Evolutionary conservation across 192 early-diverging fungal species (phyloP).

Genomic region (Backusella westeae): DNA sequence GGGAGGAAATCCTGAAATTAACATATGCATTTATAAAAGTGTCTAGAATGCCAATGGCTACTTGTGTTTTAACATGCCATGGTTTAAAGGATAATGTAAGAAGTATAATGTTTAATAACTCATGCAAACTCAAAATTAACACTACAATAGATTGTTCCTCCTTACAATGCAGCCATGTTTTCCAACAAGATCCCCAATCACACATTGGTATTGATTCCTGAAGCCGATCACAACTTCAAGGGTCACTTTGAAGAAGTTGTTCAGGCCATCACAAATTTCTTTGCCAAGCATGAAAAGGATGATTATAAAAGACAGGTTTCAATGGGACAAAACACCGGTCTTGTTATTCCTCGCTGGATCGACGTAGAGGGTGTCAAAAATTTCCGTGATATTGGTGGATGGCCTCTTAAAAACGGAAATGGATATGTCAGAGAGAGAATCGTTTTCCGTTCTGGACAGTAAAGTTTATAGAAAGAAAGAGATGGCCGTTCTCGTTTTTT

Average conservation of each 20-base stretch:
- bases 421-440: conserved; percentile 48
- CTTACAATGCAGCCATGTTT: conserved; percentile 40
- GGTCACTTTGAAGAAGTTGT: conserved; percentile 38
- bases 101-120: neutral
- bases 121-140: neutral
- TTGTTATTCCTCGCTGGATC: conserved; percentile 39
- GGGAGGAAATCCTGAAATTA: neutral
- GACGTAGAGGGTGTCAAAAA: conserved; percentile 55
- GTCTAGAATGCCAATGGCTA: conserved; percentile 43
- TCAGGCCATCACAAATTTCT: conserved; percentile 31
- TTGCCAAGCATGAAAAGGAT: conserved; percentile 26
- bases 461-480: conserved; percentile 4
- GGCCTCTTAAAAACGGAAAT: conserved; percentile 42
- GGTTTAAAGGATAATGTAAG: conserved; percentile 50
- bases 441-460: conserved; percentile 54
- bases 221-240: conserved; percentile 49
- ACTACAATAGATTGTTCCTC: conserved; percentile 42
- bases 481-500: neutral
- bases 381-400: conserved; percentile 57
- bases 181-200: conserved; percentile 40
- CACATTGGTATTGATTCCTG: conserved; percentile 39
- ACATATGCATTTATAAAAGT: conserved; percentile 21
- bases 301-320: neutral
- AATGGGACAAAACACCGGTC: conserved; percentile 10
- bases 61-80: conserved; percentile 50